Percentiles rank a stretch among this genome's conserved stretches.
Evolutionary conservation across 768 basidiomycete genomes (phyloP).

Genomic region (Infundibulicybe gibba): DNA sequence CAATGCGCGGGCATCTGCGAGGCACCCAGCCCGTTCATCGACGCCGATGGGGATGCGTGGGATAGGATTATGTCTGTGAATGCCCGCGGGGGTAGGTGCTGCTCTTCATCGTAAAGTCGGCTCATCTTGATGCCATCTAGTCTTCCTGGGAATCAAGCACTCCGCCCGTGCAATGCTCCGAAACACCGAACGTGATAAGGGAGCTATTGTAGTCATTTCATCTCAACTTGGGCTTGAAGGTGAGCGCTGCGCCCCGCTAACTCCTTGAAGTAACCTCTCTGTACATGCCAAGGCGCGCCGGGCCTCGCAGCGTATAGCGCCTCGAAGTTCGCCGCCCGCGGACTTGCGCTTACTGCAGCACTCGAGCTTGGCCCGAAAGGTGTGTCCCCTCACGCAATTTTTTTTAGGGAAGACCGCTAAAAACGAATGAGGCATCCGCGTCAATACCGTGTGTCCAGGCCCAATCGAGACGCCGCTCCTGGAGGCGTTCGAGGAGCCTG

Average conservation of each 20-base stretch:
- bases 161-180: slow-evolving; percentile 7
- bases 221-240: slow-evolving; percentile 15
- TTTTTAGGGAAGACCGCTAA: too few relatives aligned
- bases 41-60: slow-evolving; percentile 4
- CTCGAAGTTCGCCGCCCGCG: slow-evolving; percentile 13
- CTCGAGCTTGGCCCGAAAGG: slow-evolving; percentile 8
- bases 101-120: not conserved
- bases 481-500: slow-evolving; percentile 2
- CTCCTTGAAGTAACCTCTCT: not conserved
- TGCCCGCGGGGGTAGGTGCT: slow-evolving; percentile 4
- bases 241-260: not conserved
- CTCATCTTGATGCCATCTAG: not conserved
- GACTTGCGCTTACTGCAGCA: slow-evolving; percentile 12
- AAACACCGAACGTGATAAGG: slow-evolving; percentile 7
- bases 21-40: slow-evolving; percentile 2
- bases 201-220: slow-evolving; percentile 13
- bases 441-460: slow-evolving; percentile 13
- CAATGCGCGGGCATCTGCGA: slow-evolving; percentile 5
- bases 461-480: slow-evolving; percentile 11
- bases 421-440: slow-evolving; percentile 6
- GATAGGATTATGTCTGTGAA: slow-evolving; percentile 10
- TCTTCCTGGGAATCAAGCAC: slow-evolving; percentile 10
- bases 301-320: slow-evolving; percentile 12
- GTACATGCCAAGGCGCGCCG: slow-evolving; percentile 8
- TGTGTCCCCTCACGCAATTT: too few relatives aligned